Conservation (phyloP, 495 filamentous ascomycete genomes). For the Annulohypoxylon moriforme region DNA sequence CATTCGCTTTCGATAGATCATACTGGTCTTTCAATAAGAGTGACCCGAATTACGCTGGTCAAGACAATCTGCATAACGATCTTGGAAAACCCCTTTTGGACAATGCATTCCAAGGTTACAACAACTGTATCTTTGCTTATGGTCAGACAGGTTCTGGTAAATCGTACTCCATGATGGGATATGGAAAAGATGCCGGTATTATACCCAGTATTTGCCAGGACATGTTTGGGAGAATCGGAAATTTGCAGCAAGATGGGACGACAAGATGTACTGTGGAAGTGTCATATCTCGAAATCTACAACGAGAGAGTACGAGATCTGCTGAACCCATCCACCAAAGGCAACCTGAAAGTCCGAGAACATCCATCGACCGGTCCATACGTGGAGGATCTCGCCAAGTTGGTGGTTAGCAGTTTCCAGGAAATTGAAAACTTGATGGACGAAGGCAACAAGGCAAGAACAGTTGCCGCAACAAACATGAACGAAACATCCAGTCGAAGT, state of each 20-base stretch:
- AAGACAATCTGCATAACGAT: constrained; percentile 88
- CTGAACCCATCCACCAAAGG: constrained; percentile 97
- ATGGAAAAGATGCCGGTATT: constrained; percentile 94
- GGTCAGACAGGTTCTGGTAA: constrained; percentile 99
- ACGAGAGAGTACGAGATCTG: constrained; percentile 95
- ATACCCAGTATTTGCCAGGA: constrained; percentile 98
- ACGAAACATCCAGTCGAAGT: constrained; percentile 97
- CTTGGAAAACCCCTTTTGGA: constrained; percentile 91
- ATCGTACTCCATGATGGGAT: constrained; percentile 99
- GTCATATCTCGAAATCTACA: constrained; percentile 99
- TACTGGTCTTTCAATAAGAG: constrained; percentile 97
- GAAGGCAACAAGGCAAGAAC: constrained; percentile 99
- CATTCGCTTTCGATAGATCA: constrained; percentile 94
- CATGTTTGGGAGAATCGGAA: constrained; percentile 90
- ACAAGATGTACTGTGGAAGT: constrained; percentile 94
- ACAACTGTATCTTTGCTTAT: constrained; percentile 99
- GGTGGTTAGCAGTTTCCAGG: constrained; percentile 94
- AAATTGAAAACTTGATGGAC: constrained; percentile 98
- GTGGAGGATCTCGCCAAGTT: constrained; percentile 98
- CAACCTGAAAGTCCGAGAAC: constrained; percentile 95
- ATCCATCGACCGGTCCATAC: constrained; percentile 96
- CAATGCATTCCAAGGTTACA: constrained; percentile 98
- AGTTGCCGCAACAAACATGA: constrained; percentile 99
- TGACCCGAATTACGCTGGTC: constrained; percentile 86
- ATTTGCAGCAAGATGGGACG: constrained; percentile 79